Percentiles rank a stretch among this genome's conserved stretches.
phyloP scores from a whole-genome alignment of 768 basidiomycete genomes.

The Trichaptum fuscoviolaceum region DNA sequence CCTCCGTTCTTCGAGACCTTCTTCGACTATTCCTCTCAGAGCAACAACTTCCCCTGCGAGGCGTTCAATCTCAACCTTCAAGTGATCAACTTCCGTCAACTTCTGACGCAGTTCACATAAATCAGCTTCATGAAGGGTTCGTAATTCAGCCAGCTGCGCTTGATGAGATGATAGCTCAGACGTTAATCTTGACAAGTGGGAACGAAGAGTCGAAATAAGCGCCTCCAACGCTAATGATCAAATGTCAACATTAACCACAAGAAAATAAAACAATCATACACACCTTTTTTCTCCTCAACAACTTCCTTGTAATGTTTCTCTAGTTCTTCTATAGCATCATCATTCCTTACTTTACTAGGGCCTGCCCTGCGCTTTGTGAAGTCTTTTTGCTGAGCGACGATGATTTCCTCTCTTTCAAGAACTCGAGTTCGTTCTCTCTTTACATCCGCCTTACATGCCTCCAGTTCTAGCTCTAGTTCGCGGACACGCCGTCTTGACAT shows the following conservation, averaged over 20 bases:
- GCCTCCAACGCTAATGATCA: constrained; percentile 65
- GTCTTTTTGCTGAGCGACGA: constrained; percentile 28
- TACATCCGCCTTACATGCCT: constrained; percentile 77
- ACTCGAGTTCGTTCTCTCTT: constrained; percentile 62
- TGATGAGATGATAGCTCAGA: constrained; percentile 76
- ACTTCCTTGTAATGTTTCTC: constrained; percentile 60
- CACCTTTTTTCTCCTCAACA: constrained; percentile 88
- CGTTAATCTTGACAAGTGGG: constrained; percentile 74
- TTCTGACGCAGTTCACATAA: constrained; percentile 52
- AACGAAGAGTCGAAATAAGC: constrained; percentile 64
- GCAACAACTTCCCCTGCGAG: constrained; percentile 84
- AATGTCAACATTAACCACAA: constrained; percentile 10
- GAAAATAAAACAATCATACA: constrained; percentile 9
- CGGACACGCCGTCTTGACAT: constrained; percentile 77
- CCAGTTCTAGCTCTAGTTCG: constrained; percentile 84
- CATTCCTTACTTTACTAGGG: neutral
- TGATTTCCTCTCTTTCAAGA: constrained; percentile 48
- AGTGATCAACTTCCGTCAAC: constrained; percentile 56
- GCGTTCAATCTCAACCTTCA: constrained; percentile 73
- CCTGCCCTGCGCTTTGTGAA: constrained; percentile 4
- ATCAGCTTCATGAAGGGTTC: constrained; percentile 59
- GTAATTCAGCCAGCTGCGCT: constrained; percentile 60
- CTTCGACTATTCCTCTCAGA: constrained; percentile 81
- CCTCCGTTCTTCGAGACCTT: constrained; percentile 73
- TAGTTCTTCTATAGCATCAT: constrained; percentile 10